Evolutionary conservation across 2,329 filamentous ascomycete species (phyloP).

Genomic region (Fusarium torulosum): DNA sequence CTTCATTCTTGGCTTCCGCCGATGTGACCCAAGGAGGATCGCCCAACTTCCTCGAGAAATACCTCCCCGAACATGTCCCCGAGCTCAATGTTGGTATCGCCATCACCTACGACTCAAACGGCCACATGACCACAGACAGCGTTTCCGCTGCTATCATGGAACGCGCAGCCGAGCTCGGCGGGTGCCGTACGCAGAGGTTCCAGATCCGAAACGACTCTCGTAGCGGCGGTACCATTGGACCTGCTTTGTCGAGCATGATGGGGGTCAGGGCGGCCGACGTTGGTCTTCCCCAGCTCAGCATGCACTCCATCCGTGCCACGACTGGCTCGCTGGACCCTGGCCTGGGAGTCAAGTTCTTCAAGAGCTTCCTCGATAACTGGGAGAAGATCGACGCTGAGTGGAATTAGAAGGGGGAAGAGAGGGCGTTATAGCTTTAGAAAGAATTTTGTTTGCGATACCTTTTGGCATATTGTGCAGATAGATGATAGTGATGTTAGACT

Average conservation of each 20-base stretch:
- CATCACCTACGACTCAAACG: constrained; percentile 86
- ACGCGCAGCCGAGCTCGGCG: constrained; percentile 80
- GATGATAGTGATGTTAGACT: constrained; percentile 3
- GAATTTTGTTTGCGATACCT: constrained; percentile 24
- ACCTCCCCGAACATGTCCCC: constrained; percentile 87
- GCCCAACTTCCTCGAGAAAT: constrained; percentile 89
- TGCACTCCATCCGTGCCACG: constrained; percentile 93
- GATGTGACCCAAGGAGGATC: constrained; percentile 96
- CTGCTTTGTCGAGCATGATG: constrained; percentile 83
- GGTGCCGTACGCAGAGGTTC: constrained; percentile 83
- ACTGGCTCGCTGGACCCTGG: constrained; percentile 89
- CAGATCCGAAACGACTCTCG: constrained; percentile 94
- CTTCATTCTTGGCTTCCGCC: constrained; percentile 89
- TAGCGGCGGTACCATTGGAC: constrained; percentile 94
- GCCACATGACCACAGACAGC: constrained; percentile 95
- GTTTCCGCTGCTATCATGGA: constrained; percentile 85
- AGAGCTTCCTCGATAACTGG: constrained; percentile 88
- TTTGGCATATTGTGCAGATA: constrained; percentile 18
- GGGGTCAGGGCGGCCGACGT: constrained; percentile 88
- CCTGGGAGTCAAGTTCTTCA: constrained; percentile 87
- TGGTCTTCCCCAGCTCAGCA: constrained; percentile 90
- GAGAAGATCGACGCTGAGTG: constrained; percentile 89
- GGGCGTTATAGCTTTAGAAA: constrained; percentile 19
- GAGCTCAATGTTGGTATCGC: constrained; percentile 89
- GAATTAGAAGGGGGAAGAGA: constrained; percentile 50